Conservation (phyloP, 2,329 filamentous ascomycete genomes). For the Meredithiella fracta region DNA sequence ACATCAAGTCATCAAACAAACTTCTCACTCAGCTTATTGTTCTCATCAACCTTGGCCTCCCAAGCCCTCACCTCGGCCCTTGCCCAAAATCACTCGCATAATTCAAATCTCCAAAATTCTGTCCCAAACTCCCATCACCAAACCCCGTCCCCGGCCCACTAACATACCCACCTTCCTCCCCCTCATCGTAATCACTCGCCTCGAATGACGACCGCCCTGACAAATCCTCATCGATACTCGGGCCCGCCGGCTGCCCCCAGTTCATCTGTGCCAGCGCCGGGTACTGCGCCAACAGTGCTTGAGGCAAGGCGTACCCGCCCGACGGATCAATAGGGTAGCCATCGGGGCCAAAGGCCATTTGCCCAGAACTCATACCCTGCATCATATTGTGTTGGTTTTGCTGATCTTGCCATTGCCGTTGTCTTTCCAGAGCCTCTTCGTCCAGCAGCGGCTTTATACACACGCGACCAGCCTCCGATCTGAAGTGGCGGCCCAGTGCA, state of each 20-base stretch:
- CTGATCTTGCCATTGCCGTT: constrained; percentile 58
- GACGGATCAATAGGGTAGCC: constrained; percentile 40
- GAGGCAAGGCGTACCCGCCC: constrained; percentile 56
- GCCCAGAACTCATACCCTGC: constrained; percentile 24
- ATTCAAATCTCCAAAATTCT: constrained; percentile 38
- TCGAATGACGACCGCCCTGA: constrained; percentile 71
- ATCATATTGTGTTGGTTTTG: constrained; percentile 46
- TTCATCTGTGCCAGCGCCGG: constrained; percentile 82
- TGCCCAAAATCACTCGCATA: constrained; percentile 36
- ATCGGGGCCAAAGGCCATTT: constrained; percentile 43
- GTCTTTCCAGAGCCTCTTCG: constrained; percentile 74
- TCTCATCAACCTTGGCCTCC: too few species aligned
- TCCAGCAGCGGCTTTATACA: constrained; percentile 96
- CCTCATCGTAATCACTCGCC: constrained; percentile 60
- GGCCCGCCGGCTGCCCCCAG: constrained; percentile 49
- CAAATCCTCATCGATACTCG: constrained; percentile 59
- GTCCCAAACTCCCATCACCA: constrained; percentile 37
- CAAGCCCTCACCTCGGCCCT: too few species aligned
- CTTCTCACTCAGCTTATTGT: too few species aligned
- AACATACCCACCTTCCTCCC: constrained; percentile 53
- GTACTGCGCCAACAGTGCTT: constrained; percentile 78
- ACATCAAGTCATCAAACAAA: too few species aligned
- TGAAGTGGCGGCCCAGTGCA: constrained; percentile 83
- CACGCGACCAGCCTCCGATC: constrained; percentile 84
- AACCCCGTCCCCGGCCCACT: constrained; percentile 45